Conservation (phyloP, 208 protist species). For the Vickermania spadyakhi region DNA sequence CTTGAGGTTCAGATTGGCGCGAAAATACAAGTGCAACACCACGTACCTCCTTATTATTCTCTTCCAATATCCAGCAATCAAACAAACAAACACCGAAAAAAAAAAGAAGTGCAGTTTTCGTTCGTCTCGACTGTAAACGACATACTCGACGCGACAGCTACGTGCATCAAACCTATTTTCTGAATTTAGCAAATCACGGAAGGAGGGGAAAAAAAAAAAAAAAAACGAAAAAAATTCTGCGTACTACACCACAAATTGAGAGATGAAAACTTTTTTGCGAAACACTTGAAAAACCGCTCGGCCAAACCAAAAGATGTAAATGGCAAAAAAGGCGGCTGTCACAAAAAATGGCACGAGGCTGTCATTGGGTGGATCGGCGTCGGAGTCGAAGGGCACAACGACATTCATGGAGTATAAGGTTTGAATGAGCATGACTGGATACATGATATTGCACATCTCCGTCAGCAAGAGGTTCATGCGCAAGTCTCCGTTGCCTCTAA, state of each 20-base stretch:
- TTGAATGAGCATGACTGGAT: conserved; percentile 65
- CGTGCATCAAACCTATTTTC: too few species aligned
- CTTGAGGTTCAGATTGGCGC: too few species aligned
- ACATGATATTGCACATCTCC: conserved; percentile 76
- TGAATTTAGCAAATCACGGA: conserved; percentile 7
- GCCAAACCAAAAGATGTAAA: conserved; percentile 26
- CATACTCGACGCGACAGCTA: too few species aligned
- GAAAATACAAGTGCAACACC: too few species aligned
- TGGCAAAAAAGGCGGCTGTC: conserved; percentile 25
- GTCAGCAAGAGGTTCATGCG: conserved; percentile 63
- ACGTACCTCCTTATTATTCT: too few species aligned
- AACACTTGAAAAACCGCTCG: conserved; percentile 29
- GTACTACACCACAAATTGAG: conserved; percentile 37
- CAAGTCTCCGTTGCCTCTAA: conserved; percentile 55
- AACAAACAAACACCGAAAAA: too few species aligned
- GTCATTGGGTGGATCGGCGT: conserved; percentile 30
- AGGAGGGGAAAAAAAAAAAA: conserved; percentile 4
- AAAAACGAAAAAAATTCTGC: too few species aligned
- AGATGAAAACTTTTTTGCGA: conserved; percentile 37
- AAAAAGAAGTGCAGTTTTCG: too few species aligned
- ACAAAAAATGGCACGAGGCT: conserved; percentile 57
- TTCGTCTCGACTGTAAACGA: too few species aligned
- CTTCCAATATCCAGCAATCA: too few species aligned
- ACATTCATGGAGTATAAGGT: conserved; percentile 83
- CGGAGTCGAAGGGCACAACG: conserved; percentile 43